Percentiles rank a stretch among this genome's conserved stretches.
Evolutionary conservation across 805 yeast genomes (phyloP).

Genomic region (Pichia manshurica): DNA sequence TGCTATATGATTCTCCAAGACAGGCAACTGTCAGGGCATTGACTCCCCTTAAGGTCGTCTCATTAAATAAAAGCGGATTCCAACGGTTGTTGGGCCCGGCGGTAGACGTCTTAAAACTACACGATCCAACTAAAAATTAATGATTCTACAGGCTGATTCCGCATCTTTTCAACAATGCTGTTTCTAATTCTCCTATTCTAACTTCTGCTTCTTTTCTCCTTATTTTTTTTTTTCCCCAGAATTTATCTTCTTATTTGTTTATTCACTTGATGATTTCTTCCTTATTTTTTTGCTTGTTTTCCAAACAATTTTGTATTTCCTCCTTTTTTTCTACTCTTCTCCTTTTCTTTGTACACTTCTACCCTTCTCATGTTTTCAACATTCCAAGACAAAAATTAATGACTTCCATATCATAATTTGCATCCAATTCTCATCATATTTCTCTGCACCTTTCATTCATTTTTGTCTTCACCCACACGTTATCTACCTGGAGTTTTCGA

Average conservation of each 20-base stretch:
- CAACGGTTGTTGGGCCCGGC: constrained; percentile 93
- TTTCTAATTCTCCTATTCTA: background rate
- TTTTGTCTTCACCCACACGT: too few relatives aligned
- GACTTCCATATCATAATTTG: too few relatives aligned
- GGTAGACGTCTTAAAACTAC: constrained; percentile 76
- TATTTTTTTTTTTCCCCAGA: background rate
- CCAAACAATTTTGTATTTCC: background rate
- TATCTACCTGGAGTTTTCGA: too few relatives aligned
- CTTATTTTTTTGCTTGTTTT: background rate
- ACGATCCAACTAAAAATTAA: constrained; percentile 62
- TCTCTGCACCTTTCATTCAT: too few relatives aligned
- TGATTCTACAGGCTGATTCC: too few relatives aligned
- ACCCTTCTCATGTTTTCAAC: too few relatives aligned
- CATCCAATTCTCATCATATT: too few relatives aligned
- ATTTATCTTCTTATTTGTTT: background rate
- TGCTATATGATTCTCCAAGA: constrained; percentile 86
- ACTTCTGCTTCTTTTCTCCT: background rate
- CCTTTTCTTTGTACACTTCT: background rate
- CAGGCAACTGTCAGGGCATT: constrained; percentile 87
- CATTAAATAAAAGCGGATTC: constrained; percentile 87
- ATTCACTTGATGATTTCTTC: too few relatives aligned
- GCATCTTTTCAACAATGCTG: background rate
- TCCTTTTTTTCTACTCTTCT: background rate
- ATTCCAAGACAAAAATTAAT: too few relatives aligned
- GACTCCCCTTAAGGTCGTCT: constrained; percentile 77